These are phyloP conservation scores for Leccinum fibrillosum DNA, from an alignment of 768 basidiomycete genomes.

Conservation along the genomic window DNA sequence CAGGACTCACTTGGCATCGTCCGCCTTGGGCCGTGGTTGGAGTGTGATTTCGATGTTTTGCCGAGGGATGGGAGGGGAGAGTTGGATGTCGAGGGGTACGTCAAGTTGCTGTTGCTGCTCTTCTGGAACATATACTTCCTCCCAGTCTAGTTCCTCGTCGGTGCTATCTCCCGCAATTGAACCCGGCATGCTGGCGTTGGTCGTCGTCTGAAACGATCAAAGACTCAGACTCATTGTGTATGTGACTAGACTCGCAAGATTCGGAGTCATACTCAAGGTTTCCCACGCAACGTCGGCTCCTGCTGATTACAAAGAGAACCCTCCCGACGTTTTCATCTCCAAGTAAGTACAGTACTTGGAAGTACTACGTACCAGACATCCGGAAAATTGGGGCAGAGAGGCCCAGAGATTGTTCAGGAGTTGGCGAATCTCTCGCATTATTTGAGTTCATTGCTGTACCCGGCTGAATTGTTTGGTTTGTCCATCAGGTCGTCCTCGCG, in stretches of 20 bases:
- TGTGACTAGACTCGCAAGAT: slow-evolving; percentile 14
- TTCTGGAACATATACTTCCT: slow-evolving; percentile 66
- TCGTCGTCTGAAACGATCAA: slow-evolving; percentile 6
- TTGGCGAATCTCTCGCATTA: too few relatives aligned
- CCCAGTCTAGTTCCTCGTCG: slow-evolving; percentile 79
- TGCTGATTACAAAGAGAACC: too few relatives aligned
- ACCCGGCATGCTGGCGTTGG: slow-evolving; percentile 12
- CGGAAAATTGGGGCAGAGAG: too few relatives aligned
- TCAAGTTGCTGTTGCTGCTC: slow-evolving; percentile 15
- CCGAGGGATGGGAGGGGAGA: slow-evolving; percentile 33
- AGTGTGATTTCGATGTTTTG: slow-evolving; percentile 71
- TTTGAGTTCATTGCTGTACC: too few relatives aligned
- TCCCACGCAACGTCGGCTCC: too few relatives aligned
- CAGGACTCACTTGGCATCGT: slow-evolving; percentile 43
- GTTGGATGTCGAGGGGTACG: slow-evolving; percentile 22
- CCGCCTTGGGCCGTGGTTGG: slow-evolving; percentile 40
- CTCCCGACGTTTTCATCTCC: too few relatives aligned
- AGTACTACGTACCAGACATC: too few relatives aligned
- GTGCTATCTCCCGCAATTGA: slow-evolving; percentile 29
- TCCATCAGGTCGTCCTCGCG: too few relatives aligned
- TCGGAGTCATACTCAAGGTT: slow-evolving; percentile 2
- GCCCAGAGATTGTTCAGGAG: too few relatives aligned
- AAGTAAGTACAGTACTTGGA: too few relatives aligned
- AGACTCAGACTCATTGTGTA: slow-evolving; percentile 6
- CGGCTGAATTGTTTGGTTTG: too few relatives aligned